Conservation (phyloP, 73 alveolate species). For the Paramecium octaurelia region DNA sequence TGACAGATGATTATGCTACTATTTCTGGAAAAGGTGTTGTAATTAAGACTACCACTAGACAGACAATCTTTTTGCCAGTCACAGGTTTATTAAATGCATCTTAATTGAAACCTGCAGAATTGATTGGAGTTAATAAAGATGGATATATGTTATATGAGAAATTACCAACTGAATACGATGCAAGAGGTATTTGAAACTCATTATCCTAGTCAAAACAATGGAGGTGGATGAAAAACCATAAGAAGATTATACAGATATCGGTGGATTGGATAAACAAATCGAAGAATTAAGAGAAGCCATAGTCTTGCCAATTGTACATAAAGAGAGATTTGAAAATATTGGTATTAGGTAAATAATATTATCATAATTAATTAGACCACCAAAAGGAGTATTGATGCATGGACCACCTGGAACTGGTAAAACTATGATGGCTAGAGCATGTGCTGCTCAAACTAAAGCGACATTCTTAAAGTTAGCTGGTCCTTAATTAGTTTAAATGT, state of each 20-base stretch:
- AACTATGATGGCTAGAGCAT: constrained; percentile 99
- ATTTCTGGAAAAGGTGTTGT: constrained; percentile 66
- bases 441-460: constrained; percentile 98
- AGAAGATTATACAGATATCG: constrained; percentile 99
- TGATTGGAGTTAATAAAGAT: constrained; percentile 99
- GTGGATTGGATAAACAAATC: constrained; percentile 99
- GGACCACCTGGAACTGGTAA: constrained; percentile 99
- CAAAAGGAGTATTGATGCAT: constrained; percentile 99
- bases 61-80: constrained; percentile 98
- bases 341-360: constrained; percentile 77
- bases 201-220: constrained; percentile 66
- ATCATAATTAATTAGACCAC: constrained; percentile 80
- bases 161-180: constrained; percentile 84
- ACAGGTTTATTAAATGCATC: constrained; percentile 98
- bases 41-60: constrained; percentile 94
- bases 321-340: constrained; percentile 98
- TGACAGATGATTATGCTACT: constrained; percentile 61
- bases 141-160: constrained; percentile 97
- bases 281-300: constrained; percentile 99
- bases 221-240: constrained; percentile 99
- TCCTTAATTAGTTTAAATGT: constrained; percentile 98
- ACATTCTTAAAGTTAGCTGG: constrained; percentile 99
- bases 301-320: constrained; percentile 99
- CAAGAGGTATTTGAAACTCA: constrained; percentile 34
- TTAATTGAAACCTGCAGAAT: constrained; percentile 96